A percentile compares a stretch with the other conserved stretches of the same genome.
These are phyloP conservation scores for Crithidia brevicula DNA, from an alignment of 208 protist genomes.

Conservation along the genomic window DNA sequence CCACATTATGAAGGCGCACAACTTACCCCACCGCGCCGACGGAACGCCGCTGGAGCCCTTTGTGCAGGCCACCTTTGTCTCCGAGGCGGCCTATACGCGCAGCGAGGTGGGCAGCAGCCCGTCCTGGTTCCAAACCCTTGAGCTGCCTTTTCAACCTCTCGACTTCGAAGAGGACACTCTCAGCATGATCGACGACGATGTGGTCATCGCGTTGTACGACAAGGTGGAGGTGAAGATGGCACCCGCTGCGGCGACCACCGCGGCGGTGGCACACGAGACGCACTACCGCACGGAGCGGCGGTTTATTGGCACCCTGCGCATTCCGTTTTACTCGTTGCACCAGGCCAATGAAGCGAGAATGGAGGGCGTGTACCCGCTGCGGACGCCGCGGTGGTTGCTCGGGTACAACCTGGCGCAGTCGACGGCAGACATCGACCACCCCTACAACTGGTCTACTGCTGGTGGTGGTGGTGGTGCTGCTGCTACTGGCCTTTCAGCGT, in stretches of 20 bases:
- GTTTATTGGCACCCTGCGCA: slow-evolving; percentile 69
- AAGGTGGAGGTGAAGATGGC: slow-evolving; percentile 78
- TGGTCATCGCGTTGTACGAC: slow-evolving; percentile 82
- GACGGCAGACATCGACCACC: neutral
- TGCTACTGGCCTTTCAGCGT: too few relatives aligned
- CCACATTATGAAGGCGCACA: slow-evolving; percentile 85
- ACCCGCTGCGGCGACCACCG: slow-evolving; percentile 38
- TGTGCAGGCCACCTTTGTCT: slow-evolving; percentile 77
- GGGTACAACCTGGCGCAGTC: slow-evolving; percentile 51
- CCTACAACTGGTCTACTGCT: too few relatives aligned
- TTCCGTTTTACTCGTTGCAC: slow-evolving; percentile 83
- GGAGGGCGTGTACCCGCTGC: slow-evolving; percentile 77
- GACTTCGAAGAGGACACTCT: slow-evolving; percentile 89
- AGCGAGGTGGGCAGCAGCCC: slow-evolving; percentile 71
- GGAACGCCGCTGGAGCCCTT: slow-evolving; percentile 80
- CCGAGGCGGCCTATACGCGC: slow-evolving; percentile 71
- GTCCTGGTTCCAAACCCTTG: slow-evolving; percentile 83
- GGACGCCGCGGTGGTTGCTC: slow-evolving; percentile 73
- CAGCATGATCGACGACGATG: slow-evolving; percentile 82
- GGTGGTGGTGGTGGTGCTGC: too few relatives aligned
- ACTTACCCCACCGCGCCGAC: slow-evolving; percentile 69
- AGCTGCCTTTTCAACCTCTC: slow-evolving; percentile 81
- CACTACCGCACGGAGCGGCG: slow-evolving; percentile 88
- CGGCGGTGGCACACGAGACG: slow-evolving; percentile 71
- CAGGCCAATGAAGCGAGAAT: slow-evolving; percentile 64